phyloP scores from a whole-genome alignment of 1,284 basidiomycete genomes.

The Trametes hirsuta region DNA sequence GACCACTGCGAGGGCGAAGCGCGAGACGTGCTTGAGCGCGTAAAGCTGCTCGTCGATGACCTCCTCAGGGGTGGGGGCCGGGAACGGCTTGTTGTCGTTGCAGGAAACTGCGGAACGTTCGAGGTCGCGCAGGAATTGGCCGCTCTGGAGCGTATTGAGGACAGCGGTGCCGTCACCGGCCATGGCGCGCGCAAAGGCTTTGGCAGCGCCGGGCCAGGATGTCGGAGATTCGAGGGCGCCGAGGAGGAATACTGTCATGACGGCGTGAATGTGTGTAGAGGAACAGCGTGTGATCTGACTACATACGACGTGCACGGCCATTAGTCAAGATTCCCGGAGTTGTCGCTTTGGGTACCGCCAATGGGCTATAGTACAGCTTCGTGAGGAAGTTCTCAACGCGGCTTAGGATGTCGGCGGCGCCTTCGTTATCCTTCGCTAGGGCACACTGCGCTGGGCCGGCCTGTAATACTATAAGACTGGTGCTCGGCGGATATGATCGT shows the following conservation, averaged over 20 bases:
- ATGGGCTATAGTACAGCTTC: slow-evolving; percentile 33
- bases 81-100: slow-evolving; percentile 31
- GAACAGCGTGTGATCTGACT: not conserved
- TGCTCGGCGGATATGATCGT: not conserved
- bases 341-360: slow-evolving; percentile 32
- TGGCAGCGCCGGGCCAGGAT: slow-evolving; percentile 22
- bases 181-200: slow-evolving; percentile 27
- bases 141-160: slow-evolving; percentile 12
- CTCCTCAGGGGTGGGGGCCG: slow-evolving; percentile 25
- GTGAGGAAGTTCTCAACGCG: slow-evolving; percentile 41
- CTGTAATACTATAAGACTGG: slow-evolving; percentile 8
- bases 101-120: slow-evolving; percentile 32
- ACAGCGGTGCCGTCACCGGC: slow-evolving; percentile 28
- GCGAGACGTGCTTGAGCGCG: slow-evolving; percentile 26
- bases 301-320: slow-evolving; percentile 37
- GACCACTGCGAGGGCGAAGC: slow-evolving; percentile 23
- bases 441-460: slow-evolving; percentile 36
- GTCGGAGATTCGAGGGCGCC: slow-evolving; percentile 1
- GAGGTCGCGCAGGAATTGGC: slow-evolving; percentile 20
- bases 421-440: slow-evolving; percentile 31
- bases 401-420: slow-evolving; percentile 30
- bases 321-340: slow-evolving; percentile 39
- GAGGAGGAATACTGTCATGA: slow-evolving; percentile 1
- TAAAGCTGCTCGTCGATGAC: slow-evolving; percentile 29
- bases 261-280: not conserved